Evolutionary conservation across 2,329 filamentous ascomycete species (phyloP), one percentile per base, ranked within the genome.

Genomic region (Epichloe festucae): DNA sequence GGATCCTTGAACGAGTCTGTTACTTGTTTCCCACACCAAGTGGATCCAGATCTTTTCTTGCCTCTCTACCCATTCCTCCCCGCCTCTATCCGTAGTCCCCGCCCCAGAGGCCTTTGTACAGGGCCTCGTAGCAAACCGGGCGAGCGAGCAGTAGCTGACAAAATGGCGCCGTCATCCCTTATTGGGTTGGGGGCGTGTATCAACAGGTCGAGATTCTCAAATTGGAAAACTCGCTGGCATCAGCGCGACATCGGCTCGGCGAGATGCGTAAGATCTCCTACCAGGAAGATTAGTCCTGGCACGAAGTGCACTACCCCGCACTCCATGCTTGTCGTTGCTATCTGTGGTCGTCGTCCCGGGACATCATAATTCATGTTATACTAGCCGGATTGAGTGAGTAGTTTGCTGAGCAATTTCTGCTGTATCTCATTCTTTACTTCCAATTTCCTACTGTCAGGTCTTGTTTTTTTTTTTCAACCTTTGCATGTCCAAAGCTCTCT

Each of bases 181-280:
- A 19, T 8, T 14, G 49, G 39, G 39, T 31, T 34, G 46, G 34
- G 21, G 19, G 14, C 21, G 50, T n/a, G 38, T 23, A 8, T 44
- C 19, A 49, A 50, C 63, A 95, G 89, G 93, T 98, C 65, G 90
- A 98, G 70, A 98, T 98, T 59, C 75, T 97, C 51, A 89, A 97
- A 69, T 78, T 98, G 57, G 90, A 97, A 71, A 98, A 97, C 63
- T 73, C 81, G 31, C 78, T 98, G 40, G 77, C 83, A 8, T 75
- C 86, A 35, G 93, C 93, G 42, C 78, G 91, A 59, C 82, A 85
- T 63, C 77, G 89, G 50, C 73, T 98, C 57, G 91, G 93, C 56
- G 93, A 98, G 77, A 97, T 98, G 93, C 82, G 93, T 66, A 96
- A 96, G 80, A 88, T 95, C 56, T 91, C 87, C 5, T 96, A 96